Percentiles rank a stretch among this genome's conserved stretches.
Conservation (phyloP, 768 basidiomycete species). For the Austroboletus festivus region DNA sequence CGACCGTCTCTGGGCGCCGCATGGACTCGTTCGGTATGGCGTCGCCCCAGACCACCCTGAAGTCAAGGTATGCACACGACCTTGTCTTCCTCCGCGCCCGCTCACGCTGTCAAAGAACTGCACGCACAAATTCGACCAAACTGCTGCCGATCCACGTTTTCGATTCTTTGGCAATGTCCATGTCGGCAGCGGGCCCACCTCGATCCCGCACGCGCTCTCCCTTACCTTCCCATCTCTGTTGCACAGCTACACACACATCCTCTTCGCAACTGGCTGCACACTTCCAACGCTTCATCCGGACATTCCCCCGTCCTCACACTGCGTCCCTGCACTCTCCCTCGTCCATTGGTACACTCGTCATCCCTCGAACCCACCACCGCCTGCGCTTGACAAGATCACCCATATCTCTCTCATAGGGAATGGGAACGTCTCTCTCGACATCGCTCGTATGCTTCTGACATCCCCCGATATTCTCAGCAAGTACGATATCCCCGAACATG, state of each 20-base stretch:
- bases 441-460: slow-evolving; percentile 86
- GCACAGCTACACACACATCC: slow-evolving; percentile 76
- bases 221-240: slow-evolving; percentile 62
- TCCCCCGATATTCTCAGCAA: slow-evolving; percentile 54
- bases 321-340: slow-evolving; percentile 72
- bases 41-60: slow-evolving; percentile 99
- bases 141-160: slow-evolving; percentile 77
- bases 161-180: slow-evolving; percentile 91
- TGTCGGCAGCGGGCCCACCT: slow-evolving; percentile 38
- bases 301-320: slow-evolving; percentile 47
- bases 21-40: slow-evolving; percentile 92
- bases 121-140: slow-evolving; percentile 88
- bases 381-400: slow-evolving; percentile 57
- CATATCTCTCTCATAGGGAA: slow-evolving; percentile 89
- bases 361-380: slow-evolving; percentile 61
- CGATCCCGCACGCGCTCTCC: slow-evolving; percentile 50
- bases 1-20: slow-evolving; percentile 91
- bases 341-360: slow-evolving; percentile 98
- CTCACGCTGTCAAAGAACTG: slow-evolving; percentile 67
- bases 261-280: slow-evolving; percentile 85
- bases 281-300: slow-evolving; percentile 57
- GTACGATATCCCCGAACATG: slow-evolving; percentile 77
- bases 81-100: not conserved
- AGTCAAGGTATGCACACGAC: slow-evolving; percentile 63
- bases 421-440: slow-evolving; percentile 92